These are phyloP conservation scores for Penicillium egyptiacum DNA, from an alignment of 495 filamentous ascomycete species.

Conservation along the genomic window DNA sequence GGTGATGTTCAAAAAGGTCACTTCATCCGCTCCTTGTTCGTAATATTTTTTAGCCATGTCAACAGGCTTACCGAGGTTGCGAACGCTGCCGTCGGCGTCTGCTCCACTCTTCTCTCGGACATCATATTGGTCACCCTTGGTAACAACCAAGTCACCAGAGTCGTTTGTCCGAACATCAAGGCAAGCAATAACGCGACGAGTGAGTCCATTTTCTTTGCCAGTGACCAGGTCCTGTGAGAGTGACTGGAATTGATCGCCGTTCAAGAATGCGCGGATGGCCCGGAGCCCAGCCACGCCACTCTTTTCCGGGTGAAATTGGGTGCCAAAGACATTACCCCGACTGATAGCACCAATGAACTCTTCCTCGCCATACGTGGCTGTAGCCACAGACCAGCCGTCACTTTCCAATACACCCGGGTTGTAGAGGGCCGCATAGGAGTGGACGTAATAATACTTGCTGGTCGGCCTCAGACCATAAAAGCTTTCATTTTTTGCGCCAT, in stretches of 20 bases:
- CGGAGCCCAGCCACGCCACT: conserved; percentile 84
- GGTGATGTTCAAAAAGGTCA: conserved; percentile 97
- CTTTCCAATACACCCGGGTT: conserved; percentile 65
- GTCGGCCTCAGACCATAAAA: conserved; percentile 73
- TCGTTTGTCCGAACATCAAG: conserved; percentile 97
- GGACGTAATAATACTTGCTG: conserved; percentile 98
- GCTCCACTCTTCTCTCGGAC: conserved; percentile 82
- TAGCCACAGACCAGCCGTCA: conserved; percentile 86
- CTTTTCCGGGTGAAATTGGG: conserved; percentile 98
- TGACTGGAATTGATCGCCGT: conserved; percentile 56
- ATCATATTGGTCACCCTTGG: conserved; percentile 98
- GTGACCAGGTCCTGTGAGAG: conserved; percentile 31
- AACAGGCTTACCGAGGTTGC: conserved; percentile 94
- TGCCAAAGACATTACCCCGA: conserved; percentile 79
- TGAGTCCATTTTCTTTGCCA: conserved; percentile 63
- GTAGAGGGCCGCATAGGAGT: conserved; percentile 87
- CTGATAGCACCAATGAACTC: conserved; percentile 89
- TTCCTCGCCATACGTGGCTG: conserved; percentile 81
- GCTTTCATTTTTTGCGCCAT: conserved; percentile 45
- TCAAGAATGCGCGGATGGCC: conserved; percentile 80
- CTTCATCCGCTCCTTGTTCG: conserved; percentile 92
- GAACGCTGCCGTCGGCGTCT: conserved; percentile 66
- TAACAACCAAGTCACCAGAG: conserved; percentile 91
- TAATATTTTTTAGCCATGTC: conserved; percentile 94
- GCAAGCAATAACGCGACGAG: conserved; percentile 88